Conservation (phyloP, 805 yeast genomes). For the Torulaspora franciscae region DNA sequence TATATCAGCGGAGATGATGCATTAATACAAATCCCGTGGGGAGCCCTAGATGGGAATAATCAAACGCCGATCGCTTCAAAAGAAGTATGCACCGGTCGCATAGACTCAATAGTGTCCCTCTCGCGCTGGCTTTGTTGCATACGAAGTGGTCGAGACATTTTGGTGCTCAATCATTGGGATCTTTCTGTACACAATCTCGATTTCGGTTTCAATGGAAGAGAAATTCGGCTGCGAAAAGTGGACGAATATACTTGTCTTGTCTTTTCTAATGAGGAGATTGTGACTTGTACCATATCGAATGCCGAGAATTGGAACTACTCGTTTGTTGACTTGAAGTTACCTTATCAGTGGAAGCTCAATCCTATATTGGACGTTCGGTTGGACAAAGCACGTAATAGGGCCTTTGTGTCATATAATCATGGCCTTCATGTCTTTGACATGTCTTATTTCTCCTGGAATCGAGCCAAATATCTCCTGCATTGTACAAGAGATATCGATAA, state of each 20-base stretch:
- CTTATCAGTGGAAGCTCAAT: slow-evolving; percentile 15
- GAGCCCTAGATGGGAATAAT: background rate
- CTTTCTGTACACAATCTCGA: background rate
- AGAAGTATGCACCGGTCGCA: background rate
- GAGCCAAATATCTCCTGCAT: slow-evolving; percentile 21
- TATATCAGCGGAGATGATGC: slow-evolving; percentile 4
- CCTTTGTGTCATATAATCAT: slow-evolving; percentile 22
- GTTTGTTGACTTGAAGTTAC: slow-evolving; percentile 18
- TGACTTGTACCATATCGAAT: slow-evolving; percentile 1
- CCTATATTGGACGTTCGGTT: slow-evolving; percentile 21
- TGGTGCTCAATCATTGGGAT: slow-evolving; percentile 3
- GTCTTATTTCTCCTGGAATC: slow-evolving; percentile 23
- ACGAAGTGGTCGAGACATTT: background rate
- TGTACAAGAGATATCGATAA: slow-evolving; percentile 27
- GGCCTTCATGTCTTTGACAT: slow-evolving; percentile 23
- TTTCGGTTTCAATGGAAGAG: slow-evolving; percentile 6
- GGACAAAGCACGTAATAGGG: slow-evolving; percentile 4
- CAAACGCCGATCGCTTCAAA: background rate
- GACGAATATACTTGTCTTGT: slow-evolving; percentile 7
- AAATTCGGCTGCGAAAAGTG: slow-evolving; percentile 12
- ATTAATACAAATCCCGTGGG: background rate
- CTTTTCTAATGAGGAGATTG: slow-evolving; percentile 13
- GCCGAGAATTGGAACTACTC: background rate
- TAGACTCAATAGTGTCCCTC: slow-evolving; percentile 2
- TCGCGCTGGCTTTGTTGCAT: slow-evolving; percentile 4